Percentiles rank a stretch among this genome's conserved stretches.
Evolutionary conservation across 2,329 filamentous ascomycete species (phyloP).

Genomic region (Grosmannia serpens): DNA sequence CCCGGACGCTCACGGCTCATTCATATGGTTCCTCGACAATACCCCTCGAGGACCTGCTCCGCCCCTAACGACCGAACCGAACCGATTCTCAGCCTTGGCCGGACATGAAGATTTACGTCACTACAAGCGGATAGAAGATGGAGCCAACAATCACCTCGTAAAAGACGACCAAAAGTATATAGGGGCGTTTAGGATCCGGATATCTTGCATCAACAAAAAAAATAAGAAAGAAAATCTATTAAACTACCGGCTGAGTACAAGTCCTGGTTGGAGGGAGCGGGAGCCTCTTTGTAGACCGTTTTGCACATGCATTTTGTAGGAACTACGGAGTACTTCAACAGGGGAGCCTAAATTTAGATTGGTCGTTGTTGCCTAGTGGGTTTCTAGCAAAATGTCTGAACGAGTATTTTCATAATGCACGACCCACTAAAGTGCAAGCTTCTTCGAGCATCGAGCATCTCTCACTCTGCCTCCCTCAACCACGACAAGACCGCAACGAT

Average conservation of each 20-base stretch:
- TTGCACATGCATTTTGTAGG: too few relatives aligned
- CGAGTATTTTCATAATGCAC: too few relatives aligned
- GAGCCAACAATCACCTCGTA: conserved; percentile 41
- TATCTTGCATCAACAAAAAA: conserved; percentile 58
- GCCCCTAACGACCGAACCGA: conserved; percentile 9
- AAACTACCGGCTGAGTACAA: neutral
- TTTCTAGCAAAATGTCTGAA: neutral
- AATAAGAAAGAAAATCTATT: conserved; percentile 15
- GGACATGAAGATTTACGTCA: conserved; percentile 1
- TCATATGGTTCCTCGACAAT: neutral
- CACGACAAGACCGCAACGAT: neutral
- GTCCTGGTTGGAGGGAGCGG: too few relatives aligned
- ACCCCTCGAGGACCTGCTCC: conserved; percentile 14
- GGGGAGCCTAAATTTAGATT: neutral
- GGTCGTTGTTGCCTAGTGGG: too few relatives aligned
- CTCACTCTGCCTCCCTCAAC: neutral
- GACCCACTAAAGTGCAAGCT: neutral
- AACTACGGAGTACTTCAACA: too few relatives aligned
- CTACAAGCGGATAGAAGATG: conserved; percentile 59
- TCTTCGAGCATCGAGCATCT: neutral
- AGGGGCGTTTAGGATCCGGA: conserved; percentile 68
- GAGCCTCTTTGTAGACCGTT: too few relatives aligned
- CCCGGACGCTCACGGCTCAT: too few relatives aligned
- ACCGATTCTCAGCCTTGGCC: conserved; percentile 13
- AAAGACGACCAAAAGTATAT: conserved; percentile 5